Evolutionary conservation across 345 rosid species (phyloP).

Genomic region (Kandelia obovata): DNA sequence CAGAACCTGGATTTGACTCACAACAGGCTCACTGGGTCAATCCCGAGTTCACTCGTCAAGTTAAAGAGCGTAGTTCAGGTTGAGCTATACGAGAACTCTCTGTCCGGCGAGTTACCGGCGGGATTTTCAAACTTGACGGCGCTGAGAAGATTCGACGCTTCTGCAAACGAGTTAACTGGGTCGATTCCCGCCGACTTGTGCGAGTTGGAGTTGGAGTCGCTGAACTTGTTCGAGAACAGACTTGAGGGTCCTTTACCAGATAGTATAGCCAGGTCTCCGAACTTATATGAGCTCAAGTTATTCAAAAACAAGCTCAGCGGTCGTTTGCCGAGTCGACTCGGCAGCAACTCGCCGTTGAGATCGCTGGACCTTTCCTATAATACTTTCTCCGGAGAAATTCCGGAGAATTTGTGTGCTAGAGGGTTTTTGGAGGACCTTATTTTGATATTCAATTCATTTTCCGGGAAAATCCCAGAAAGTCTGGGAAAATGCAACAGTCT

Average conservation of each 20-base stretch:
- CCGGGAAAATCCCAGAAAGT: slow-evolving; percentile 57
- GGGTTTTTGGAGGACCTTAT: slow-evolving; percentile 52
- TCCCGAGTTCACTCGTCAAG: slow-evolving; percentile 56
- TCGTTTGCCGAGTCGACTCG: slow-evolving; percentile 56
- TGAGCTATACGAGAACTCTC: slow-evolving; percentile 67
- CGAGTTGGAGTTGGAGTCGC: slow-evolving; percentile 54
- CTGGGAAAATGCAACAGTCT: slow-evolving; percentile 64
- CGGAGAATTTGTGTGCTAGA: slow-evolving; percentile 50
- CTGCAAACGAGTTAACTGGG: slow-evolving; percentile 62
- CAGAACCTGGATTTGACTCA: slow-evolving; percentile 46
- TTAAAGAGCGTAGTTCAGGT: slow-evolving; percentile 48
- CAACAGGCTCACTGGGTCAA: slow-evolving; percentile 57
- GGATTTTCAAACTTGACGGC: slow-evolving; percentile 47
- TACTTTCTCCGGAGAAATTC: slow-evolving; percentile 58
- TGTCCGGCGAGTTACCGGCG: slow-evolving; percentile 60
- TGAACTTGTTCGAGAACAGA: slow-evolving; percentile 58
- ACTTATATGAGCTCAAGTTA: slow-evolving; percentile 54
- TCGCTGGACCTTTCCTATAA: slow-evolving; percentile 62
- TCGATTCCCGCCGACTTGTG: slow-evolving; percentile 58
- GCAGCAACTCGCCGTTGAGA: slow-evolving; percentile 50
- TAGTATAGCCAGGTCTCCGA: slow-evolving; percentile 52
- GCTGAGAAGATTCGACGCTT: slow-evolving; percentile 54
- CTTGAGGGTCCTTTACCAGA: slow-evolving; percentile 68
- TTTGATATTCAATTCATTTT: slow-evolving; percentile 60
- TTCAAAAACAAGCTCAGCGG: slow-evolving; percentile 75